phyloP scores from a whole-genome alignment of 1,284 basidiomycete species.

The Cystobasidium slooffiae region DNA sequence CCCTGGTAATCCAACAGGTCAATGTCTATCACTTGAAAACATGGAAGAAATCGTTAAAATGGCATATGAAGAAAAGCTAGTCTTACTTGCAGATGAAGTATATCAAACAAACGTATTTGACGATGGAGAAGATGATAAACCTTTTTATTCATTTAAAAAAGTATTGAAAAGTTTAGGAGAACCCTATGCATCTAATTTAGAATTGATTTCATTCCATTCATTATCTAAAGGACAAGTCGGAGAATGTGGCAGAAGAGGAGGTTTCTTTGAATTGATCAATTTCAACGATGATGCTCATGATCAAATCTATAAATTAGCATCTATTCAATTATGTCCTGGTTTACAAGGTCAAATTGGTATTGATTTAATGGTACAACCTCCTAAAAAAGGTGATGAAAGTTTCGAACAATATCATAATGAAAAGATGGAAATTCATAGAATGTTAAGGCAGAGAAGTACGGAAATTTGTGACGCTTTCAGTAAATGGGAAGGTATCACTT shows the following conservation, averaged over 20 bases:
- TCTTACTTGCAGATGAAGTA: conserved; percentile 91
- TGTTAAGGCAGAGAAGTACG: conserved; percentile 71
- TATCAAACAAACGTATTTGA: conserved; percentile 88
- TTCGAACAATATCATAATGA: conserved; percentile 80
- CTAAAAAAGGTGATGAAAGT: conserved; percentile 71
- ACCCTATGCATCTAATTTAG: conserved; percentile 63
- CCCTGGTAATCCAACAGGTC: conserved; percentile 93
- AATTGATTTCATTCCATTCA: conserved; percentile 91
- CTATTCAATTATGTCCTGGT: conserved; percentile 84
- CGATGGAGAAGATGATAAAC: conserved; percentile 62
- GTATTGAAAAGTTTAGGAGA: conserved; percentile 68
- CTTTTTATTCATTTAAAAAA: conserved; percentile 92
- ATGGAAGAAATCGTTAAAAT: conserved; percentile 76
- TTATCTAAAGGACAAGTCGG: conserved; percentile 93
- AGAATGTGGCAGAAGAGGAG: conserved; percentile 90
- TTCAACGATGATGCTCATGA: conserved; percentile 74
- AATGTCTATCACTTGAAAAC: conserved; percentile 71
- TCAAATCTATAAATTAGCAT: conserved; percentile 92
- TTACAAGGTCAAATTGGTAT: conserved; percentile 87
- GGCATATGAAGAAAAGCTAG: conserved; percentile 81
- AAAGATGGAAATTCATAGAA: conserved; percentile 75
- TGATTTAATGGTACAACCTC: conserved; percentile 86
- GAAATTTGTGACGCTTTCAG: conserved; percentile 78
- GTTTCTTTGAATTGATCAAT: conserved; percentile 90
- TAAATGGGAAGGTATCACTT: conserved; percentile 75